Percentiles rank a stretch among this genome's conserved stretches.
phyloP scores from a whole-genome alignment of 371 early-diverging fungal genomes.

The Mucor sp. region DNA sequence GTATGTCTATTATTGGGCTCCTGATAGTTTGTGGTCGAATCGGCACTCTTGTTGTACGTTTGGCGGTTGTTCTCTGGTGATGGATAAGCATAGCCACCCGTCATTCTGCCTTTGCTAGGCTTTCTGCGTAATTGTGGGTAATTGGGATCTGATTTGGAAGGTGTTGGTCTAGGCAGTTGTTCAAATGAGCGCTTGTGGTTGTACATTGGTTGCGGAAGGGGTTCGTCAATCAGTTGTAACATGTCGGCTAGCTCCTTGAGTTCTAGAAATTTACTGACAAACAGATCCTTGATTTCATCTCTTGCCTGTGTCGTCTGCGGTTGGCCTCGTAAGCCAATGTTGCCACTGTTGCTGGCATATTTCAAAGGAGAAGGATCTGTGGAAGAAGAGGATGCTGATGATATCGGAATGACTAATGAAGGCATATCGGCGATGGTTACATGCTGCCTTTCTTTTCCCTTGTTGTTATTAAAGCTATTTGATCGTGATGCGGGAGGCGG shows the following conservation, averaged over 20 bases:
- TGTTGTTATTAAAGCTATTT: not conserved
- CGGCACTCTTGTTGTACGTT: not conserved
- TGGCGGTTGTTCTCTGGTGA: not conserved
- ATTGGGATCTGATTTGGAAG: conserved; percentile 10
- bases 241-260: conserved; percentile 24
- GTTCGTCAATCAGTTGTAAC: conserved; percentile 4
- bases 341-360: not conserved
- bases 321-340: not conserved
- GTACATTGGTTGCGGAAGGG: not conserved
- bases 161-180: not conserved
- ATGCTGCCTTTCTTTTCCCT: not conserved
- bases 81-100: not conserved
- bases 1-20: not conserved
- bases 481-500: not conserved
- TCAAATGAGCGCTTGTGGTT: not conserved
- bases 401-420: not conserved
- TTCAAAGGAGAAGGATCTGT: not conserved
- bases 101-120: not conserved
- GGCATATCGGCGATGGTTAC: not conserved
- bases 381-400: not conserved
- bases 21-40: not conserved
- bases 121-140: not conserved
- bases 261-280: conserved; percentile 9
- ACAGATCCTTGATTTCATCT: conserved; percentile 16
- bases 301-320: not conserved